A percentile compares a stretch with the other conserved stretches of the same genome.
These are phyloP conservation scores for Thyridium curvatum DNA, from an alignment of 2,329 filamentous ascomycete species.

Conservation along the genomic window DNA sequence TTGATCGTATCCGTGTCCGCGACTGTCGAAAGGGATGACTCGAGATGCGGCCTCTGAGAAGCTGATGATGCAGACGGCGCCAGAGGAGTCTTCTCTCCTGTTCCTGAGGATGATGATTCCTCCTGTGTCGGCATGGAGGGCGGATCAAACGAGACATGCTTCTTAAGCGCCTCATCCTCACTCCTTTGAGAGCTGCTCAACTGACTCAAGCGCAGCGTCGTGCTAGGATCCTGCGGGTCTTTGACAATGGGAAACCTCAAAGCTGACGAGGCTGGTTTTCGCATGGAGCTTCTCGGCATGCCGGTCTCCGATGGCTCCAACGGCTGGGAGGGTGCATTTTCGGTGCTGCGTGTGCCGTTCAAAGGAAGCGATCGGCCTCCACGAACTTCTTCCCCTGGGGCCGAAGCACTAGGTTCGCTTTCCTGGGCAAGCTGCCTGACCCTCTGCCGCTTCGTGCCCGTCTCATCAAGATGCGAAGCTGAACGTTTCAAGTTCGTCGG, in stretches of 20 bases:
- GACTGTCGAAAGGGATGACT: no score
- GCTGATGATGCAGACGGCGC: no score
- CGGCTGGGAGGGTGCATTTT: slow-evolving; percentile 3
- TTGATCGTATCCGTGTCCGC: background rate
- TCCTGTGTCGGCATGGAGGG: slow-evolving; percentile 5
- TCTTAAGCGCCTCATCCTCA: slow-evolving; percentile 23
- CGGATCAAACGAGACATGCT: slow-evolving; percentile 28
- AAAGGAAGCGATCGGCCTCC: no score
- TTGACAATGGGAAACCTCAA: slow-evolving; percentile 73
- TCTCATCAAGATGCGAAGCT: slow-evolving; percentile 1
- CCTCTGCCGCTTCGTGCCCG: slow-evolving; percentile 4
- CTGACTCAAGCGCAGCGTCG: slow-evolving; percentile 61
- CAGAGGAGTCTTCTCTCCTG: no score
- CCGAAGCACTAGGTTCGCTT: no score
- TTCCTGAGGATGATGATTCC: slow-evolving; percentile 9
- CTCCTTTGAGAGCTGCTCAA: slow-evolving; percentile 48
- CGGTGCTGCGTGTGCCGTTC: no score
- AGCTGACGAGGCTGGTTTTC: slow-evolving; percentile 12
- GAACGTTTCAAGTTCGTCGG: slow-evolving; percentile 10
- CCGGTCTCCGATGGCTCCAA: slow-evolving; percentile 15
- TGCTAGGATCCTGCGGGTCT: slow-evolving; percentile 60
- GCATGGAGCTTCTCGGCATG: slow-evolving; percentile 20
- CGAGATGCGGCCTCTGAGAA: no score
- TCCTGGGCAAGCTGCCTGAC: background rate
- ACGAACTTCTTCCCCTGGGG: no score